Conservation (phyloP, 1,284 basidiomycete species). For the Thecaphora thlaspeos region DNA sequence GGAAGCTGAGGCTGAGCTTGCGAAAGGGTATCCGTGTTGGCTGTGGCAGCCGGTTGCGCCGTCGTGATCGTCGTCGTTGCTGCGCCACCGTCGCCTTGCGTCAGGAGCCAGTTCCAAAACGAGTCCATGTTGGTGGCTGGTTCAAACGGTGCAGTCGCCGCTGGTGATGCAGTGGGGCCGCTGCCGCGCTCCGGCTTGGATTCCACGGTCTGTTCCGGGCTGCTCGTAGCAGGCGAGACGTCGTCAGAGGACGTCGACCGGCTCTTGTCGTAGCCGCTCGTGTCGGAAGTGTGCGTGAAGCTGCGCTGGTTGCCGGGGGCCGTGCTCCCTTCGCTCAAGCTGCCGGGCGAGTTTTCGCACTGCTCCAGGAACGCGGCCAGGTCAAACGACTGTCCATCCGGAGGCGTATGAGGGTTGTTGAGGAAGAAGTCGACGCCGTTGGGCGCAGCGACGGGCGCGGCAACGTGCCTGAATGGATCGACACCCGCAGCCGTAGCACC, state of each 20-base stretch:
- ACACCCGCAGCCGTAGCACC: neutral
- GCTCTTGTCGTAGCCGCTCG: conserved; percentile 9
- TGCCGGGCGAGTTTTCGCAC: conserved; percentile 35
- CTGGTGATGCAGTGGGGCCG: no score
- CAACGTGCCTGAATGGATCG: conserved; percentile 7
- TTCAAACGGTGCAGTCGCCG: neutral
- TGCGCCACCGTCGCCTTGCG: conserved; percentile 16
- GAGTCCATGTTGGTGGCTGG: conserved; percentile 27
- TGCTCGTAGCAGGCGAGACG: no score
- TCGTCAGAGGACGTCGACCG: neutral
- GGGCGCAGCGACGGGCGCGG: conserved; percentile 23
- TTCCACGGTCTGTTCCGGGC: no score
- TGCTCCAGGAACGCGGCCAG: conserved; percentile 39
- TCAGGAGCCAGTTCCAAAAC: conserved; percentile 51
- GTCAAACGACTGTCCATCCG: conserved; percentile 37
- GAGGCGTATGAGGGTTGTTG: conserved; percentile 31
- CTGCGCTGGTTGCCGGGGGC: conserved; percentile 13
- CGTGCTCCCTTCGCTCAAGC: conserved; percentile 26
- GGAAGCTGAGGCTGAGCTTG: no score
- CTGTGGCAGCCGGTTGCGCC: no score
- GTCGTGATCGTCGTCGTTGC: neutral
- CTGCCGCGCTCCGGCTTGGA: no score
- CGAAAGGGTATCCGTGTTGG: no score
- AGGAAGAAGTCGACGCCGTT: conserved; percentile 33
- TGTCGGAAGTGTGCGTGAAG: conserved; percentile 18